These are phyloP conservation scores for Prunus salicina DNA, from an alignment of 306 rosid species.

Conservation along the genomic window DNA sequence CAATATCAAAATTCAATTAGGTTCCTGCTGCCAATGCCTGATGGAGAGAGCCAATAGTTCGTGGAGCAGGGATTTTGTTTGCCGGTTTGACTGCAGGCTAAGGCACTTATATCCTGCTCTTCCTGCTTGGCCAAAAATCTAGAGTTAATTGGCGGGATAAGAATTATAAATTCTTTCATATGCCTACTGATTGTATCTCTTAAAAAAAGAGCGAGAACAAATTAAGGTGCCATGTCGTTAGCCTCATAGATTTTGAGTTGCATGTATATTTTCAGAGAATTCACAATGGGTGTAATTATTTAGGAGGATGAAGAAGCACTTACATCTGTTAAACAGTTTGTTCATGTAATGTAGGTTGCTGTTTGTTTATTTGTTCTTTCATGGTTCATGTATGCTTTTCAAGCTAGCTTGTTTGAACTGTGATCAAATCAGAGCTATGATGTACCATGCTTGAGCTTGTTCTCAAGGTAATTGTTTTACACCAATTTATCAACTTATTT, in stretches of 20 bases:
- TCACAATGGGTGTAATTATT: background rate
- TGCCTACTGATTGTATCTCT: background rate
- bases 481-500: no score
- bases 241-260: background rate
- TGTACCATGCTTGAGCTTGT: no score
- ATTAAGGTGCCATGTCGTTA: background rate
- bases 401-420: no score
- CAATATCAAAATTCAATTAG: slow-evolving; percentile 21
- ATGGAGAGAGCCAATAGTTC: background rate
- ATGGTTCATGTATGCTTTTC: no score
- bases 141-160: no score
- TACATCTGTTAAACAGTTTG: background rate
- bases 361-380: no score
- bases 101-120: no score
- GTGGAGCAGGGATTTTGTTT: background rate
- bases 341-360: no score
- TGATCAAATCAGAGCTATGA: no score
- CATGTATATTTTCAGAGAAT: background rate
- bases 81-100: background rate
- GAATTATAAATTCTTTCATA: no score
- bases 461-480: no score
- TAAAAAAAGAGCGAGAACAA: background rate
- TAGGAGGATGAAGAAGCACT: background rate
- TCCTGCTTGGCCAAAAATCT: no score
- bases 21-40: slow-evolving; percentile 20